A percentile compares a stretch with the other conserved stretches of the same genome.
Evolutionary conservation across 495 filamentous ascomycete species (phyloP).

Genomic region (Eremomyces bilateralis): DNA sequence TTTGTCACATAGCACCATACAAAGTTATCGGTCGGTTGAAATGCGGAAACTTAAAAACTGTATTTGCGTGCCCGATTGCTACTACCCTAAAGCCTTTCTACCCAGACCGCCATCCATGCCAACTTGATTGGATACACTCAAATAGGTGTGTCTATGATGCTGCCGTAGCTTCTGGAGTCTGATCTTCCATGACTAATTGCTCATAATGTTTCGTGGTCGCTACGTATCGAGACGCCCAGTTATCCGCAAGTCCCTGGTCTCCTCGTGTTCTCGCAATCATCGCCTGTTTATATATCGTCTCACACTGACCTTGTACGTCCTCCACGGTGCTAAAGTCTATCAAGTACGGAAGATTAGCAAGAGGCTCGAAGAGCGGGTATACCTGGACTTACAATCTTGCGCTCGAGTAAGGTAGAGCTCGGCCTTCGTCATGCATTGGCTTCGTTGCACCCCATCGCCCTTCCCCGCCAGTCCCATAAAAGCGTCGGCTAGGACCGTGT

Average conservation of each 20-base stretch:
- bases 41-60: no score
- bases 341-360: not conserved
- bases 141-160: no score
- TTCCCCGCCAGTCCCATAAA: slow-evolving; percentile 61
- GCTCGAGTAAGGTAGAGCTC: slow-evolving; percentile 9
- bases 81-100: no score
- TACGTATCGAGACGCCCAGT: slow-evolving; percentile 50
- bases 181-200: no score
- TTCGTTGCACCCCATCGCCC: slow-evolving; percentile 12
- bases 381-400: slow-evolving; percentile 8
- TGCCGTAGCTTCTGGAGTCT: no score
- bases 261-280: slow-evolving; percentile 56
- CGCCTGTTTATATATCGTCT: slow-evolving; percentile 74
- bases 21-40: no score
- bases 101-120: no score
- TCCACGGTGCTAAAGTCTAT: slow-evolving; percentile 48
- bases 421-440: slow-evolving; percentile 12
- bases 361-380: not conserved
- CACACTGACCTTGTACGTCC: slow-evolving; percentile 52
- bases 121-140: no score
- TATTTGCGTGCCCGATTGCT: no score
- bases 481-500: slow-evolving; percentile 59
- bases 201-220: slow-evolving; percentile 13
- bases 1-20: no score
- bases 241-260: slow-evolving; percentile 47